A percentile compares a stretch with the other conserved stretches of the same genome.
Evolutionary conservation across 2,329 filamentous ascomycete species (phyloP).

Genomic region (Knufia fluminis): DNA sequence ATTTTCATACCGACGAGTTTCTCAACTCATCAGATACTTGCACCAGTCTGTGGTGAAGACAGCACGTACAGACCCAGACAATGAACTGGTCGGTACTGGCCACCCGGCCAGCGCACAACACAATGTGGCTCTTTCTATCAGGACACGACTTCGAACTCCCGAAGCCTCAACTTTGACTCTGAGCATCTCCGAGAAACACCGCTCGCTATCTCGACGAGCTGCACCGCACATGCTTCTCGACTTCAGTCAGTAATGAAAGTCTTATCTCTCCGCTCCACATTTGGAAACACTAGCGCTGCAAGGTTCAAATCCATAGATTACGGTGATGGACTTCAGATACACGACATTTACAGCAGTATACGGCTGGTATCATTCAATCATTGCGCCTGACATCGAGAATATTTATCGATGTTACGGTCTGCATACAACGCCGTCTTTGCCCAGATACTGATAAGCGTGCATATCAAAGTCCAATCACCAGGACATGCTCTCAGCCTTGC

Average conservation of each 20-base stretch:
- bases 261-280: constrained; percentile 5
- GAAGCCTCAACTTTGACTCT: too few relatives aligned
- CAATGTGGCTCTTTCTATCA: too few relatives aligned
- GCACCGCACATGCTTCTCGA: neutral
- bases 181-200: neutral
- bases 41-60: too few relatives aligned
- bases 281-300: neutral
- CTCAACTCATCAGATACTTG: too few relatives aligned
- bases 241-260: neutral
- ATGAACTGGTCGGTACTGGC: too few relatives aligned
- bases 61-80: too few relatives aligned
- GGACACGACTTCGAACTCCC: too few relatives aligned
- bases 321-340: neutral
- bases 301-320: neutral
- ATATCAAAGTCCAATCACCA: neutral
- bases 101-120: too few relatives aligned
- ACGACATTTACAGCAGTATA: neutral
- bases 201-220: neutral
- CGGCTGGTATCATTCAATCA: neutral
- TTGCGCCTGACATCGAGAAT: neutral
- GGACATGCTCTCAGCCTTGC: neutral
- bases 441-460: neutral
- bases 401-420: neutral
- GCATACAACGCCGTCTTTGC: neutral
- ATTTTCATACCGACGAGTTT: too few relatives aligned